Evolutionary conservation across 2,329 filamentous ascomycete species (phyloP).

Genomic region (Fusarium mangiferae): DNA sequence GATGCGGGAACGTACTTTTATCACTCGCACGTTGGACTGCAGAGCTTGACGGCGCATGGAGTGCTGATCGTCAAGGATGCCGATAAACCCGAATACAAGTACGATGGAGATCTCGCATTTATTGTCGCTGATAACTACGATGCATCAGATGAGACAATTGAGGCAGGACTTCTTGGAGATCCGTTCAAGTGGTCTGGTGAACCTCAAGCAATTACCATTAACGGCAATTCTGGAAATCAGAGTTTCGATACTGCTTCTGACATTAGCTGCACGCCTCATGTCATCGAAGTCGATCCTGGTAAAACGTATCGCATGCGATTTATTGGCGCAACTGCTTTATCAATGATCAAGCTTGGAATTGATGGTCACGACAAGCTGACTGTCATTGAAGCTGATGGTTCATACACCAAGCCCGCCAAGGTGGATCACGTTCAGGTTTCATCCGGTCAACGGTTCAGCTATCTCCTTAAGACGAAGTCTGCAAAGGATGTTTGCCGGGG

Average conservation of each 20-base stretch:
- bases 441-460: slow-evolving; percentile 27
- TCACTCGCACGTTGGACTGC: slow-evolving; percentile 73
- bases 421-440: slow-evolving; percentile 19
- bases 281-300: slow-evolving; percentile 14
- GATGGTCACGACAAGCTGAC: slow-evolving; percentile 2
- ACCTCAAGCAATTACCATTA: slow-evolving; percentile 49
- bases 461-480: neutral
- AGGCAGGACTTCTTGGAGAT: slow-evolving; percentile 57
- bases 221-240: slow-evolving; percentile 33
- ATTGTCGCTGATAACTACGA: slow-evolving; percentile 66
- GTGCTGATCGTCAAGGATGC: slow-evolving; percentile 60
- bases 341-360: slow-evolving; percentile 23
- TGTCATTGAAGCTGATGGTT: slow-evolving; percentile 30
- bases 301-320: slow-evolving; percentile 23
- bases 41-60: slow-evolving; percentile 67
- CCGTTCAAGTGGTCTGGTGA: slow-evolving; percentile 70
- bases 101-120: slow-evolving; percentile 68
- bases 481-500: neutral
- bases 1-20: slow-evolving; percentile 75
- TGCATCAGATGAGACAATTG: slow-evolving; percentile 62
- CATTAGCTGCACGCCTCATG: slow-evolving; percentile 19
- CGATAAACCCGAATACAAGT: slow-evolving; percentile 65
- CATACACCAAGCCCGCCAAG: slow-evolving; percentile 16
- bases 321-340: slow-evolving; percentile 19
- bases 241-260: slow-evolving; percentile 18